Evolutionary conservation across 768 basidiomycete genomes (phyloP).

Genomic region (Chalciporus pseudorubinellus): DNA sequence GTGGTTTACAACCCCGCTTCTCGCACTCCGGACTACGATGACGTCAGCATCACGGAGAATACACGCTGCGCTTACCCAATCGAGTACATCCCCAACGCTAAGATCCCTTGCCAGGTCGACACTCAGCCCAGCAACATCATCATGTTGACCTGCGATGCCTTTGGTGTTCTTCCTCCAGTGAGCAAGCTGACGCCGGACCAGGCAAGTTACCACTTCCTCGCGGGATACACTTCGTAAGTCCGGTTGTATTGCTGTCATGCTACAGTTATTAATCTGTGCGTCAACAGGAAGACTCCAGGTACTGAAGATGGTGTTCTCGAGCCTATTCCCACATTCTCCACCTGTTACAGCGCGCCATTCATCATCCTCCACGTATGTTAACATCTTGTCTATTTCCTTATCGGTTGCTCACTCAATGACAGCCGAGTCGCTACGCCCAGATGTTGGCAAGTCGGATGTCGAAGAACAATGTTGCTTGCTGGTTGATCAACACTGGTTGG

Average conservation of each 20-base stretch:
- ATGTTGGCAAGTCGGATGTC: conserved; percentile 97
- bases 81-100: conserved; percentile 93
- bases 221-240: conserved; percentile 89
- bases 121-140: conserved; percentile 92
- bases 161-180: conserved; percentile 96
- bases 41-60: conserved; percentile 96
- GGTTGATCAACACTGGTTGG: conserved; percentile 99
- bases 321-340: conserved; percentile 98
- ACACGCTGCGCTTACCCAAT: conserved; percentile 99
- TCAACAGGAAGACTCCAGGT: conserved; percentile 86
- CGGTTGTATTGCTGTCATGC: background rate
- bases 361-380: conserved; percentile 85
- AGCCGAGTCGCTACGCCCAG: conserved; percentile 91
- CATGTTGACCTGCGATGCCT: conserved; percentile 97
- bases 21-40: conserved; percentile 91
- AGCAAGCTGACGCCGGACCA: conserved; percentile 90
- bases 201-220: conserved; percentile 96
- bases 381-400: background rate
- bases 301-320: conserved; percentile 98
- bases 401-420: conserved; percentile 6
- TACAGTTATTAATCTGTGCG: conserved; percentile 17
- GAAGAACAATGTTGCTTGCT: conserved; percentile 86
- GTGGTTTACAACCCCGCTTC: conserved; percentile 90
- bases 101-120: conserved; percentile 87
- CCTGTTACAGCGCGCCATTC: conserved; percentile 99